A percentile compares a stretch with the other conserved stretches of the same genome.
phyloP scores from a whole-genome alignment of 139 green algal species.

The Prasinococcaceae sp. region DNA sequence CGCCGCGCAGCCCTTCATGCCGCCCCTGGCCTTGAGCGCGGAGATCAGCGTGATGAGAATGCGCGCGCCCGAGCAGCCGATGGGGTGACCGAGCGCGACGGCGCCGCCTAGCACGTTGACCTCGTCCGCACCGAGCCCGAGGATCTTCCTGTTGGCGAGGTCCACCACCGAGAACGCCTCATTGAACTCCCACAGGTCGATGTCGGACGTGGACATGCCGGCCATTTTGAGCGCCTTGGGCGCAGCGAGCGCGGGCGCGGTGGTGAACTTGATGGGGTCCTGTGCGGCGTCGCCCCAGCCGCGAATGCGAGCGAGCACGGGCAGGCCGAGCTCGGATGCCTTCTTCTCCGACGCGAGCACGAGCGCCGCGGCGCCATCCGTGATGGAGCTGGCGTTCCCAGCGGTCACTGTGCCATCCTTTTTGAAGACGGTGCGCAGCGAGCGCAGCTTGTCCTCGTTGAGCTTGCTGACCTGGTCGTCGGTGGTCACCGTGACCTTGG shows the following conservation, averaged over 20 bases:
- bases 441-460: conserved; percentile 49
- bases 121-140: conserved; percentile 27
- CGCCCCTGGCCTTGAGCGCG: conserved; percentile 40
- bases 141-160: conserved; percentile 43
- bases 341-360: conserved; percentile 43
- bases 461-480: conserved; percentile 33
- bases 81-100: conserved; percentile 74
- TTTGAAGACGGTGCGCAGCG: conserved; percentile 59
- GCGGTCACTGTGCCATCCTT: conserved; percentile 56
- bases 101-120: conserved; percentile 76
- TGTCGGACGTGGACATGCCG: conserved; percentile 25
- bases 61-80: conserved; percentile 62
- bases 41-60: conserved; percentile 69
- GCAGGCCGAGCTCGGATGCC: conserved; percentile 28
- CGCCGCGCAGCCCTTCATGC: conserved; percentile 39
- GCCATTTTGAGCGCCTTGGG: conserved; percentile 40
- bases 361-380: conserved; percentile 73
- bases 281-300: conserved; percentile 55
- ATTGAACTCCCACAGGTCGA: conserved; percentile 78
- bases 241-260: conserved; percentile 51
- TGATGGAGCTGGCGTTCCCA: conserved; percentile 70
- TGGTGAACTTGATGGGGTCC: conserved; percentile 62
- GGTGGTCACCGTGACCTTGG: conserved; percentile 1
- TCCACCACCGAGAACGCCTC: conserved; percentile 82
- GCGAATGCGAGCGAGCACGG: conserved; percentile 43